Base-by-base conservation (phyloP, 1,284 basidiomycete species). In the Microbotryum intermedium region DNA sequence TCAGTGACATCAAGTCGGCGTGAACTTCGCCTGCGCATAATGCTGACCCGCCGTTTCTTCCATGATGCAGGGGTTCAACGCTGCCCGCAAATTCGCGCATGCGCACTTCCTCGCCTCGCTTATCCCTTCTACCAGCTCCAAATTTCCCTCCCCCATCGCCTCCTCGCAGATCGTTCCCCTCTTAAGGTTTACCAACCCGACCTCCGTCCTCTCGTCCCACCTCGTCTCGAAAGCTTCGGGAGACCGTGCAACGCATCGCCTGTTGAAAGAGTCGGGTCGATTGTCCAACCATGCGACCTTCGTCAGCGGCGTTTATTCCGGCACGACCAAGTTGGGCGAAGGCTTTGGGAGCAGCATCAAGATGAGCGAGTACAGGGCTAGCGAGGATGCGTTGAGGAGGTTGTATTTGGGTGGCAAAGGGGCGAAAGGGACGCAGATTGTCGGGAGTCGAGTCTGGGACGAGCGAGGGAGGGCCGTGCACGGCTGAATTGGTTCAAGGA, bases 291-390 rank as follows among this genome's bases (percentile, higher is more conserved):
- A 88, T 8, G 92, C 94, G 0, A 81, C 95, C 45, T 98, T 90
- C 74, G 88, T 97, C 18, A 87, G 97, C 11, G 94, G 92, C 25
- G 86, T 95, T 53, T 97, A 84, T 75, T 88, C 88, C n/a, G 82
- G 82, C 23, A 86, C 88, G 66, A 69, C 78, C 29, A 85, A 97
- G 76, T 81, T 99, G 3, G 91, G 94, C 16, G 93, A 99, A 77
- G 93, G 92, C 9, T 91, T 91, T 72, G 95, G 95, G 51, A 88
- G 84, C 69, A 91, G 88, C 20, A 78, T 97, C 60, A 84, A 83
- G 72, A 98, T 98, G 94, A 93, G 92, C 20, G 90, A 97, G 76
- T 95, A 84, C 76, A 80, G 95, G 61, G 92, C 90, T 73, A 65
- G 83, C 21, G 71, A 72, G 60, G 71, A 72, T 42, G 71, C 71